Evolutionary conservation across 1,284 basidiomycete genomes (phyloP).

Genomic region (Trichosporon faecale): DNA sequence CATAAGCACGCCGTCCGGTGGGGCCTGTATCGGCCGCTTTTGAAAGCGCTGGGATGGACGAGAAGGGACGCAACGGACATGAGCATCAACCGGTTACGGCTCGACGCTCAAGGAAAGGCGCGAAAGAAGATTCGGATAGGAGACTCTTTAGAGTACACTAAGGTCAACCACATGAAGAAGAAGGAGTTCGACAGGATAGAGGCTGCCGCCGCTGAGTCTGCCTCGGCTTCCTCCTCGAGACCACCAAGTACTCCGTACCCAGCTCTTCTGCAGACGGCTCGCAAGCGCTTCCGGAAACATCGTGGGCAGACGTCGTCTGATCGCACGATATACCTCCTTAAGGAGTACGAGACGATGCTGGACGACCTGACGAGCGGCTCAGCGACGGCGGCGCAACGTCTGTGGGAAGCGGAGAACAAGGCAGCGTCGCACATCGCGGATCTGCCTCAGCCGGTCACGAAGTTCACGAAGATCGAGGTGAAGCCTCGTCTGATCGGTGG

Average conservation of each 20-base stretch:
- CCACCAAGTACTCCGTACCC: neutral
- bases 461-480: slow-evolving; percentile 48
- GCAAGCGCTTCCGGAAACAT: neutral
- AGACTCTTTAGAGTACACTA: neutral
- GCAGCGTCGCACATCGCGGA: slow-evolving; percentile 4
- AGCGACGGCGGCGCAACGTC: neutral
- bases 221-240: neutral
- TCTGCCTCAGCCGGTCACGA: slow-evolving; percentile 9
- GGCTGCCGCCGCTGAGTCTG: neutral
- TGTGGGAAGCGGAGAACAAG: slow-evolving; percentile 1
- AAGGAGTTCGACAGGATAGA: neutral
- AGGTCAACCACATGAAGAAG: neutral
- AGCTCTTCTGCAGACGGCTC: neutral
- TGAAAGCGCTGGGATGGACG: slow-evolving; percentile 51
- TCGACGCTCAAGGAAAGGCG: neutral
- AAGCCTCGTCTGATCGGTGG: slow-evolving; percentile 67
- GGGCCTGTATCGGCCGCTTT: slow-evolving; percentile 67
- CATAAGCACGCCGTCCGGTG: slow-evolving; percentile 74
- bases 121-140: slow-evolving; percentile 6
- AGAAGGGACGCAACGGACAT: slow-evolving; percentile 11
- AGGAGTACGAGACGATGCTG: slow-evolving; percentile 5
- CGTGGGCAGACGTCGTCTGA: neutral
- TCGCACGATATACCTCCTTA: neutral
- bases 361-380: neutral
- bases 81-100: neutral